A percentile compares a stretch with the other conserved stretches of the same genome.
These are phyloP conservation scores for Brassica juncea DNA, from an alignment of 345 rosid species.

Conservation along the genomic window DNA sequence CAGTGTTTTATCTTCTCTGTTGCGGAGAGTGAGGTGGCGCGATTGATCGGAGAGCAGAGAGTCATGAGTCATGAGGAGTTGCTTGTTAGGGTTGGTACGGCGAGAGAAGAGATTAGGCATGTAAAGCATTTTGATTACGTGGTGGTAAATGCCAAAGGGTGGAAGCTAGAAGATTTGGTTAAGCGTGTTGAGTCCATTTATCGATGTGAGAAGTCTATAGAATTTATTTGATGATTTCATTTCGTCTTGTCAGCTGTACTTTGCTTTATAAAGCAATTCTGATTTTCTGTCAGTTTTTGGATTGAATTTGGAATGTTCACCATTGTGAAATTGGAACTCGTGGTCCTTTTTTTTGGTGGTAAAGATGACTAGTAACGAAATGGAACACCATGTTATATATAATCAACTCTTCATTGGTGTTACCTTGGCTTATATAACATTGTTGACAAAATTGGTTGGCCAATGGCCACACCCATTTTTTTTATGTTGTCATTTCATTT, in stretches of 20 bases:
- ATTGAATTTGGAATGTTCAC: conserved; percentile 36
- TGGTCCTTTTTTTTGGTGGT: neutral
- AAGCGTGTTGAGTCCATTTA: conserved; percentile 57
- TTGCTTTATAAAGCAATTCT: conserved; percentile 17
- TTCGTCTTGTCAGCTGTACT: conserved; percentile 3
- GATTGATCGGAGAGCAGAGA: conserved; percentile 78
- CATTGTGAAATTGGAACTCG: neutral
- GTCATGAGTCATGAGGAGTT: conserved; percentile 59
- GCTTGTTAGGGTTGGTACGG: conserved; percentile 56
- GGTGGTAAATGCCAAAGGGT: conserved; percentile 75
- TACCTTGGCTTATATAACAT: neutral
- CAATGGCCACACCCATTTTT: neutral
- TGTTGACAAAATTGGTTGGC: neutral
- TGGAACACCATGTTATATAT: neutral
- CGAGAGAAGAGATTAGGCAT: conserved; percentile 79
- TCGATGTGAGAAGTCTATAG: conserved; percentile 87
- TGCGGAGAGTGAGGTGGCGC: conserved; percentile 81
- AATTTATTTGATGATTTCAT: conserved; percentile 49
- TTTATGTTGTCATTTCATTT: neutral
- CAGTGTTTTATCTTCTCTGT: conserved; percentile 65
- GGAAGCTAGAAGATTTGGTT: conserved; percentile 67
- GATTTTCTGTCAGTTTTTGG: conserved; percentile 12
- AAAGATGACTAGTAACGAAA: neutral
- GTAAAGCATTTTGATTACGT: conserved; percentile 69
- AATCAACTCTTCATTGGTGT: neutral